Conservation (phyloP, 2,329 filamentous ascomycete genomes). For the Biscogniauxia marginata region DNA sequence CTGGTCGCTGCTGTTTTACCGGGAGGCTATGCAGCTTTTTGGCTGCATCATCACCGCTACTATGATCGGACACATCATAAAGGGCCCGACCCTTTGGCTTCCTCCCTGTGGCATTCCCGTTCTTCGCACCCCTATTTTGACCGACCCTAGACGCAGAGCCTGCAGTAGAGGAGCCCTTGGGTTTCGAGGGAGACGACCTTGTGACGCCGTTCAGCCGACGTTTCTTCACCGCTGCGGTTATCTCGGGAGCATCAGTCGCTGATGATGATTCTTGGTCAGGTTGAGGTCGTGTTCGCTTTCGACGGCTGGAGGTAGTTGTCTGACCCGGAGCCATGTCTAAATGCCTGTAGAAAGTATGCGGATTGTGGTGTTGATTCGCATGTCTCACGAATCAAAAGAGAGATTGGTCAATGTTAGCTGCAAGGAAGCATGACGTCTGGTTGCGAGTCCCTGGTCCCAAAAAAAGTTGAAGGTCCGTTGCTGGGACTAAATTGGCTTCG, state of each 20-base stretch:
- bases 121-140: conserved; percentile 3
- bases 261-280: conserved; percentile 23
- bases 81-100: conserved; percentile 10
- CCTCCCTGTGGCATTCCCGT: conserved; percentile 5
- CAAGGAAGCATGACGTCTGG: neutral
- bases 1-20: conserved; percentile 26
- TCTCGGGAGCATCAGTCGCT: conserved; percentile 18
- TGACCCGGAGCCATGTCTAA: conserved; percentile 23
- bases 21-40: conserved; percentile 7
- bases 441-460: neutral
- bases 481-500: neutral
- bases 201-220: conserved; percentile 20
- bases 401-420: neutral
- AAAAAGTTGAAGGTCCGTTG: neutral
- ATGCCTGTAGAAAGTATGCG: neutral
- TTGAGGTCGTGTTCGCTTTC: conserved; percentile 26
- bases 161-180: conserved; percentile 23
- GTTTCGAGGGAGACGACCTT: conserved; percentile 24
- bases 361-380: neutral
- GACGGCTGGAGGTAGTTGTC: conserved; percentile 21
- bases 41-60: conserved; percentile 14
- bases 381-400: too few species aligned
- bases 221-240: conserved; percentile 22
- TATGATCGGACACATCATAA: conserved; percentile 22
- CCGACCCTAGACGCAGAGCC: conserved; percentile 24